phyloP scores from a whole-genome alignment of 2,329 filamentous ascomycete species.

The Alternaria tenuissima region DNA sequence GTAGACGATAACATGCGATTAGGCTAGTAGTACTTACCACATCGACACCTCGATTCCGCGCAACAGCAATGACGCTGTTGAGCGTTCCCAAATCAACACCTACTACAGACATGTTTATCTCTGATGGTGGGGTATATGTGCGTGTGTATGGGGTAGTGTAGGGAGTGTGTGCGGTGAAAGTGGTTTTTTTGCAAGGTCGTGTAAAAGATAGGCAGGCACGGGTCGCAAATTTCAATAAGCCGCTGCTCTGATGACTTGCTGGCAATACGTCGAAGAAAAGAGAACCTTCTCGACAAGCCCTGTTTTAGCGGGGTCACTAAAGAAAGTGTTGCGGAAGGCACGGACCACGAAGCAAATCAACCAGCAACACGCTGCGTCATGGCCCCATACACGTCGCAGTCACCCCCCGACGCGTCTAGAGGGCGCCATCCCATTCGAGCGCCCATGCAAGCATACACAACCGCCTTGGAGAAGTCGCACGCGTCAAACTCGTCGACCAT shows the following conservation, averaged over 20 bases:
- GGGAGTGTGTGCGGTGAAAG: slow-evolving; percentile 16
- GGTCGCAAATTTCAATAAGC: slow-evolving; percentile 17
- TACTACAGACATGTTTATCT: slow-evolving; percentile 66
- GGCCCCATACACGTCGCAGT: neutral
- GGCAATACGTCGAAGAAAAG: slow-evolving; percentile 14
- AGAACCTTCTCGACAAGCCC: slow-evolving; percentile 28
- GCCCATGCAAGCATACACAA: neutral
- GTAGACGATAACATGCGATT: neutral
- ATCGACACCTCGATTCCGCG: slow-evolving; percentile 97
- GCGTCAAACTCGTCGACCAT: neutral
- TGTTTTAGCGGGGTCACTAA: slow-evolving; percentile 24
- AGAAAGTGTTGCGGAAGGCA: slow-evolving; percentile 8
- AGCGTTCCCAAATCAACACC: slow-evolving; percentile 95
- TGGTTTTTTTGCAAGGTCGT: slow-evolving; percentile 6
- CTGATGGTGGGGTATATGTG: slow-evolving; percentile 42
- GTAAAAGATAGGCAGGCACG: slow-evolving; percentile 14
- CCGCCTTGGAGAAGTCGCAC: neutral
- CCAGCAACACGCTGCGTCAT: slow-evolving; percentile 24
- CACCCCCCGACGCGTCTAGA: slow-evolving; percentile 11
- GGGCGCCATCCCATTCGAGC: neutral
- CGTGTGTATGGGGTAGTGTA: slow-evolving; percentile 26
- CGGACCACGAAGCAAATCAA: slow-evolving; percentile 1
- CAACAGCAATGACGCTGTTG: slow-evolving; percentile 97
- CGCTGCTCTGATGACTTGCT: slow-evolving; percentile 13
- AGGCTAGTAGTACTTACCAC: slow-evolving; percentile 76